Evolutionary conservation across 1,284 basidiomycete species (phyloP).

Genomic region (Puccinia sorghi): DNA sequence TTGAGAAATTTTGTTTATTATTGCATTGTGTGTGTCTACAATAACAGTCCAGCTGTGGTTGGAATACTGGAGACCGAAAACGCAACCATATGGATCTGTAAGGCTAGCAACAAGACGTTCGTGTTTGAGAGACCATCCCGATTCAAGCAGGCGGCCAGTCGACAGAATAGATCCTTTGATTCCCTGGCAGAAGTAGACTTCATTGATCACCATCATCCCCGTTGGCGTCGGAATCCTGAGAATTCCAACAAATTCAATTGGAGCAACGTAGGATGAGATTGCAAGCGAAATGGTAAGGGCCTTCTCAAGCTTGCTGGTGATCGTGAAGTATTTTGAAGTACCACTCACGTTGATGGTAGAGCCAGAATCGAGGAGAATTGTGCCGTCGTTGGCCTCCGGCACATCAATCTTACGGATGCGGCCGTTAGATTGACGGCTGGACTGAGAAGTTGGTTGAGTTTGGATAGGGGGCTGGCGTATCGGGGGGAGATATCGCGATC

Average conservation of each 20-base stretch:
- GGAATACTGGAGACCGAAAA: not conserved
- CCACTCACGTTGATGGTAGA: not conserved
- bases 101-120: no score
- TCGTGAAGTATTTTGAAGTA: not conserved
- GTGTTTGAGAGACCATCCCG: no score
- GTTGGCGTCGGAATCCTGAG: not conserved
- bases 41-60: conserved; percentile 1
- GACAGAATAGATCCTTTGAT: not conserved
- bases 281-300: not conserved
- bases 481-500: not conserved
- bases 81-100: not conserved
- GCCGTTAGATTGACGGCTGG: not conserved
- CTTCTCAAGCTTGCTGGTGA: not conserved
- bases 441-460: not conserved
- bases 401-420: not conserved
- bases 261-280: not conserved
- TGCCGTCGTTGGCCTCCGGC: not conserved
- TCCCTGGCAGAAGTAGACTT: not conserved
- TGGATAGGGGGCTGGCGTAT: no score
- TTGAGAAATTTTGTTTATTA: not conserved
- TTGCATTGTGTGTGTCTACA: not conserved
- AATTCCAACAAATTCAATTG: not conserved
- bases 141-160: not conserved
- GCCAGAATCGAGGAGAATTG: not conserved
- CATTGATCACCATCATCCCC: not conserved